These are phyloP conservation scores for Lasiosphaeria hispida DNA, from an alignment of 495 filamentous ascomycete genomes.

Conservation along the genomic window DNA sequence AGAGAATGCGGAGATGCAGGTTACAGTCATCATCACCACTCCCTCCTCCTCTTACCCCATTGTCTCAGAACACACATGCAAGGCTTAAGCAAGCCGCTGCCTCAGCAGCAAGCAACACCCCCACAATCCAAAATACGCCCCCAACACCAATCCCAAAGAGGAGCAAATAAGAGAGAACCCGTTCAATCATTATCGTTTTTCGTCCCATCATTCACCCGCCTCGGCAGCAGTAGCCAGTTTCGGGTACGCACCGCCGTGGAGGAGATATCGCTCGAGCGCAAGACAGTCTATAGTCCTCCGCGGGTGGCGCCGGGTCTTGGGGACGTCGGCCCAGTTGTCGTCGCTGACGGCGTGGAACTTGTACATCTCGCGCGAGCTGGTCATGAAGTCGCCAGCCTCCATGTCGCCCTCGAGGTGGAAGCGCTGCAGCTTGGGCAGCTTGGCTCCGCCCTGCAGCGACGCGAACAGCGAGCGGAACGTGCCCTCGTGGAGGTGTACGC, in stretches of 20 bases:
- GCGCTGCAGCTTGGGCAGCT: conserved; percentile 35
- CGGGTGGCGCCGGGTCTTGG: conserved; percentile 23
- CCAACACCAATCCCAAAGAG: neutral
- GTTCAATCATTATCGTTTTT: neutral
- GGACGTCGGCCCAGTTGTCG: conserved; percentile 39
- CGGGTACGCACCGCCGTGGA: conserved; percentile 42
- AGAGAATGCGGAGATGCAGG: too few relatives aligned
- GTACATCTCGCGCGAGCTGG: conserved; percentile 40
- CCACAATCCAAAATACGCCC: neutral
- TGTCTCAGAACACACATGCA: too few relatives aligned
- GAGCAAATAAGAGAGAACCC: neutral
- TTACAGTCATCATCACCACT: too few relatives aligned
- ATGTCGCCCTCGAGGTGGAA: conserved; percentile 48
- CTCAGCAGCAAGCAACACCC: neutral
- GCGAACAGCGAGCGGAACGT: conserved; percentile 41
- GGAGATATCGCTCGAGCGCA: conserved; percentile 43
- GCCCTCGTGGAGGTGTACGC: conserved; percentile 45
- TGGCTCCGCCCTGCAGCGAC: conserved; percentile 28
- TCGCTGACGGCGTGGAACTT: conserved; percentile 44
- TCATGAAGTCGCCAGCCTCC: conserved; percentile 38
- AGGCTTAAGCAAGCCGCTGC: too few relatives aligned
- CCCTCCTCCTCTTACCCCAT: too few relatives aligned
- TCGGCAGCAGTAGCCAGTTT: conserved; percentile 11
- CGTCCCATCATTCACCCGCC: neutral
- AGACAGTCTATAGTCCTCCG: conserved; percentile 40